Evolutionary conservation across 768 basidiomycete species (phyloP), one percentile per base, ranked within the genome.

Genomic region (Calocybe indica): DNA sequence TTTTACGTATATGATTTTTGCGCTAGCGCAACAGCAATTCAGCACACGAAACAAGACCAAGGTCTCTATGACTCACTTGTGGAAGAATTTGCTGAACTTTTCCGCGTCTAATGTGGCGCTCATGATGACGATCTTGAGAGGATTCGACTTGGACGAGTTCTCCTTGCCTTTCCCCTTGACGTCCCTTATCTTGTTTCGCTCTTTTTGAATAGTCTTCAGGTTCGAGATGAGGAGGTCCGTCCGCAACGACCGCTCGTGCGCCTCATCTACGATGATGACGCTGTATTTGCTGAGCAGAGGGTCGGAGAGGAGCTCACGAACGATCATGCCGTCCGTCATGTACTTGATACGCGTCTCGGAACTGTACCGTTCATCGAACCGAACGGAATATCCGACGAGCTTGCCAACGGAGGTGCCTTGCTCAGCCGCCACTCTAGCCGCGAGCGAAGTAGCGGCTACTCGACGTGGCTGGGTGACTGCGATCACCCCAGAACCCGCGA

Each of bases 271-370:
- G 48, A 98, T 75, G 45, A 99, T 74, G 30, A 93, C 80, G 59
- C 88, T 87, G 67, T 98, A 99, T 49, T 75, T 75, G 45, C 80
- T 82, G 40, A 98, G 72, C 31, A 85, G 62, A 11, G 80, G 73
- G 60, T 94, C 92, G 37, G 78, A 80, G 51, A 94, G 75, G 43
- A 94, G 78, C 73, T 99, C 96, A 37, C 93, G 81, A 37, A 94
- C 85, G 54, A 98, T 83, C 89, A 98, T 97, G 52, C 96, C 96
- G 58, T 99, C 96, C 47, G 94, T 98, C 66, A 96, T 76, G 61
- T 92, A 99, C 68, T 97, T 98, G 67, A 98, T 88, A 41, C 84
- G 79, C 3, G 96, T 99, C 2, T 79, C 70, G 0, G 76, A 60
- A 7, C 81, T 73, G 9, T 76, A 78, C 13, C 78, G 70, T 58